These are phyloP conservation scores for Microstegium vimineum DNA, from an alignment of 176 grass and related monocot species.

Conservation along the genomic window DNA sequence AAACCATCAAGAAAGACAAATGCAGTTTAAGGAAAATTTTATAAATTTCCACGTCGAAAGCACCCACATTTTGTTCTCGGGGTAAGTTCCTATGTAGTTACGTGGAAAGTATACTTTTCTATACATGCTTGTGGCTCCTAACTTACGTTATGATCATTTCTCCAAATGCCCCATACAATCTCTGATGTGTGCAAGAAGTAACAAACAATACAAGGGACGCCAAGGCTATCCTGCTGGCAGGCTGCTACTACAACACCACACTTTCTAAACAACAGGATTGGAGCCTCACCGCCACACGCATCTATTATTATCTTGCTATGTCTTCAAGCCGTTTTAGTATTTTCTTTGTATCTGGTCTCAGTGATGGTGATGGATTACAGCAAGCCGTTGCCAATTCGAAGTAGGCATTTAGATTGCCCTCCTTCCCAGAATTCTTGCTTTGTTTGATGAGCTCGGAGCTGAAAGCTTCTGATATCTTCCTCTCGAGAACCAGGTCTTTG, in stretches of 20 bases:
- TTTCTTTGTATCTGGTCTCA: slow-evolving; percentile 64
- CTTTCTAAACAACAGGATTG: slow-evolving; percentile 6
- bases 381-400: slow-evolving; percentile 55
- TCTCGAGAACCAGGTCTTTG: slow-evolving; percentile 71
- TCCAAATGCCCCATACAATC: slow-evolving; percentile 2
- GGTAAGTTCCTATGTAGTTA: neutral
- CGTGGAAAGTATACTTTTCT: slow-evolving; percentile 24
- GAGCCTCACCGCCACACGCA: neutral
- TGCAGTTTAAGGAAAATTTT: neutral
- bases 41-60: neutral
- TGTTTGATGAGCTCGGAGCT: slow-evolving; percentile 48
- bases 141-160: neutral
- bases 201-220: neutral
- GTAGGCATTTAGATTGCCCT: slow-evolving; percentile 43
- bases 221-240: slow-evolving; percentile 32
- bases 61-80: neutral
- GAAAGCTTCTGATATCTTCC: slow-evolving; percentile 64
- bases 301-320: slow-evolving; percentile 35
- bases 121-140: slow-evolving; percentile 15
- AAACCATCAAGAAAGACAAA: neutral
- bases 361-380: slow-evolving; percentile 66
- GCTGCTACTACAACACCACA: slow-evolving; percentile 8
- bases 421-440: slow-evolving; percentile 46
- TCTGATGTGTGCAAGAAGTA: slow-evolving; percentile 15
- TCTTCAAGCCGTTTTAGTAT: slow-evolving; percentile 62